Percentiles rank a stretch among this genome's conserved stretches.
phyloP scores from a whole-genome alignment of 345 rosid genomes.

The Laguncularia racemosa region DNA sequence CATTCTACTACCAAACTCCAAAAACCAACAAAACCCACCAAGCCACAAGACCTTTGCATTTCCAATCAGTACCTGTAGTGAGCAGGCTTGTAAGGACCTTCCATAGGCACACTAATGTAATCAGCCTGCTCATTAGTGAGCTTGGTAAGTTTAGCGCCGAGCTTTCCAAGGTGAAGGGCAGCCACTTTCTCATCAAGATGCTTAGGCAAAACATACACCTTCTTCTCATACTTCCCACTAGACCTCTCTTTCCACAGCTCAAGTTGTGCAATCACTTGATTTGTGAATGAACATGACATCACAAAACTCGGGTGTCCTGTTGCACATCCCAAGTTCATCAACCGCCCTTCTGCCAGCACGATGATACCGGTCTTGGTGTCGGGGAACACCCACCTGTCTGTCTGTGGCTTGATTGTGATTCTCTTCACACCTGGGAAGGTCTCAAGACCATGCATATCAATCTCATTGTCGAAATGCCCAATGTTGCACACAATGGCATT shows the following conservation, averaged over 20 bases:
- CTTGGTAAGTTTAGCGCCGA: constrained; percentile 66
- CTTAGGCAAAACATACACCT: constrained; percentile 38
- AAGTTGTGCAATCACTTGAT: constrained; percentile 65
- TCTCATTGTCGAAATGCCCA: constrained; percentile 67
- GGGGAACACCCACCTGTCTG: constrained; percentile 7
- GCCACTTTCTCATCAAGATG: no score
- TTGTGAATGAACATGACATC: constrained; percentile 71
- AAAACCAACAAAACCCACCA: no score
- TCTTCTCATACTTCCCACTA: constrained; percentile 53
- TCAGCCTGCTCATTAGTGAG: constrained; percentile 58
- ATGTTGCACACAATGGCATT: constrained; percentile 70
- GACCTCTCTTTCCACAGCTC: constrained; percentile 59
- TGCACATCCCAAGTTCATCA: constrained; percentile 72
- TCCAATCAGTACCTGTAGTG: constrained; percentile 40
- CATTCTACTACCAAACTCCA: no score
- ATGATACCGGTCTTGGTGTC: constrained; percentile 59
- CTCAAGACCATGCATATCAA: constrained; percentile 60
- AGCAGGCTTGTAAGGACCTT: constrained; percentile 74
- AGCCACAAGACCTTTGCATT: no score
- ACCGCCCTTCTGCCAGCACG: constrained; percentile 57
- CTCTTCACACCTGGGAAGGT: constrained; percentile 55
- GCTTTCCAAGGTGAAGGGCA: no score
- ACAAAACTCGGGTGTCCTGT: constrained; percentile 77
- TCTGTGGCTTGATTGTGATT: constrained; percentile 66
- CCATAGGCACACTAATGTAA: constrained; percentile 53